Conservation (phyloP, 2,329 filamentous ascomycete genomes). For the Pyrenochaeta sp. region DNA sequence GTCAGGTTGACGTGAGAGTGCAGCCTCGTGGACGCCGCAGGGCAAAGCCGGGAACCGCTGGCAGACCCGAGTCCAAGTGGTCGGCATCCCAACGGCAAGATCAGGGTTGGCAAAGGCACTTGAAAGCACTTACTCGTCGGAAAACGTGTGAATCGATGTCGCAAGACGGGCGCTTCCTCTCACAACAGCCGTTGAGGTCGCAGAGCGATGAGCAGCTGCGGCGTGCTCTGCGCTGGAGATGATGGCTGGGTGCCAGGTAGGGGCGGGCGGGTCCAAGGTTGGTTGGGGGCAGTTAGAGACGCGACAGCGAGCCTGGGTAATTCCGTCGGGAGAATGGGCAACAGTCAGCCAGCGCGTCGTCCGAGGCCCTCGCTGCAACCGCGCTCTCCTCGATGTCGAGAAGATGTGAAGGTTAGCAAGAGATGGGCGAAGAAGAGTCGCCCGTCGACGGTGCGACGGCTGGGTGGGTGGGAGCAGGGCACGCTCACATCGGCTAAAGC, state of each 20-base stretch:
- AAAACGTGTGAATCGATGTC: background rate
- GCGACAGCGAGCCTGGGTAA: background rate
- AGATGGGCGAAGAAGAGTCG: background rate
- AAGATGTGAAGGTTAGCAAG: background rate
- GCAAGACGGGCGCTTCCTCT: background rate
- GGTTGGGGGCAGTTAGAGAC: background rate
- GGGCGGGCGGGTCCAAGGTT: background rate
- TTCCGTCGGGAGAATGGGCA: background rate
- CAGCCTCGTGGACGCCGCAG: constrained; percentile 20
- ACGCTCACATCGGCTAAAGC: too few species aligned
- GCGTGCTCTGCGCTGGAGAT: background rate
- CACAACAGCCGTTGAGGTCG: background rate
- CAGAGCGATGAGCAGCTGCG: background rate
- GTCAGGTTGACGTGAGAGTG: constrained; percentile 6
- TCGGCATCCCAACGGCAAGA: constrained; percentile 19
- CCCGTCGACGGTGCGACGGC: background rate
- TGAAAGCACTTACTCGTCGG: constrained; percentile 8
- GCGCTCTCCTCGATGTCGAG: background rate
- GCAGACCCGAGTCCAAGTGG: constrained; percentile 18
- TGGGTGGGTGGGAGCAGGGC: background rate
- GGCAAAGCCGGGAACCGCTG: constrained; percentile 17
- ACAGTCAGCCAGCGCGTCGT: background rate
- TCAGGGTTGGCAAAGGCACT: constrained; percentile 10
- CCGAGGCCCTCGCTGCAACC: background rate
- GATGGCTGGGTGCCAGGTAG: background rate